A percentile compares a stretch with the other conserved stretches of the same genome.
Conservation (phyloP, 1,139 yeast species). For the Protomyces lactucae-debilis region DNA sequence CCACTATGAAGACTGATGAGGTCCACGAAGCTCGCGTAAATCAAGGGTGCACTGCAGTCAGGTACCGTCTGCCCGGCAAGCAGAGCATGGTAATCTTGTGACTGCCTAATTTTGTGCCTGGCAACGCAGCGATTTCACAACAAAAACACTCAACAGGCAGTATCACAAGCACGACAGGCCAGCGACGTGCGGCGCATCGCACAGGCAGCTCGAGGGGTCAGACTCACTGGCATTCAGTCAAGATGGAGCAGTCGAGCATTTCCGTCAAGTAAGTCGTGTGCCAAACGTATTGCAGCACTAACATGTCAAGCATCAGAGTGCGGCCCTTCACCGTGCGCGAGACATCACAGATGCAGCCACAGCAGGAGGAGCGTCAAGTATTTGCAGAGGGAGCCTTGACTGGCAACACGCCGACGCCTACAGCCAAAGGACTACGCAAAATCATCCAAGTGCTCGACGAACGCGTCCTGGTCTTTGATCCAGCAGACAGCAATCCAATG, state of each 20-base stretch:
- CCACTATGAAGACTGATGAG: no score
- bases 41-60: no score
- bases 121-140: no score
- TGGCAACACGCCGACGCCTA: slow-evolving; percentile 34
- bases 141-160: no score
- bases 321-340: slow-evolving; percentile 74
- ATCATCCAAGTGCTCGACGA: slow-evolving; percentile 82
- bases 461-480: slow-evolving; percentile 83
- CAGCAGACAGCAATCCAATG: slow-evolving; percentile 69
- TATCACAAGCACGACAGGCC: no score
- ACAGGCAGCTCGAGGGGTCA: no score
- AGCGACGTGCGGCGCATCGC: no score
- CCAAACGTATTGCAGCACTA: background rate
- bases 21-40: no score
- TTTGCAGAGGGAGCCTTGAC: slow-evolving; percentile 56
- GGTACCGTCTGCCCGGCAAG: no score
- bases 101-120: no score
- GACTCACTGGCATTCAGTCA: background rate
- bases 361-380: slow-evolving; percentile 42
- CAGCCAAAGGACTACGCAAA: slow-evolving; percentile 59
- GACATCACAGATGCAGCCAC: slow-evolving; percentile 42
- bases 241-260: slow-evolving; percentile 24
- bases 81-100: no score
- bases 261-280: slow-evolving; percentile 10
- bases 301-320: slow-evolving; percentile 45